A percentile compares a stretch with the other conserved stretches of the same genome.
Evolutionary conservation across 2,329 filamentous ascomycete species (phyloP).

Genomic region (Claviceps lovelessii): DNA sequence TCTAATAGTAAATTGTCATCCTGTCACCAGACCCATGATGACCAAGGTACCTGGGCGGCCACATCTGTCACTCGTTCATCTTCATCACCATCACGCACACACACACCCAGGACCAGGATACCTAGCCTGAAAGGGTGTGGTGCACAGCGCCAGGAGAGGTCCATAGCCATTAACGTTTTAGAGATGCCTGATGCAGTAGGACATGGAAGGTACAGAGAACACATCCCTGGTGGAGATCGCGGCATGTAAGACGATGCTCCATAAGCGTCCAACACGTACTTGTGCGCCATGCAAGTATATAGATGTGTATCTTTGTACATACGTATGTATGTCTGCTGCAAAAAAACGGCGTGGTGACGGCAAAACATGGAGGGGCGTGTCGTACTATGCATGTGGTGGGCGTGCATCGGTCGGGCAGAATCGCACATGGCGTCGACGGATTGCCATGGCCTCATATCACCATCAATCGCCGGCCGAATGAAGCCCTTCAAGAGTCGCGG

Average conservation of each 20-base stretch:
- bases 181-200: background rate
- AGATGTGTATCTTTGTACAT: too few species aligned
- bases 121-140: background rate
- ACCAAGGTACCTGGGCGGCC: background rate
- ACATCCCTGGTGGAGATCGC: background rate
- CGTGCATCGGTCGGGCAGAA: background rate
- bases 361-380: background rate
- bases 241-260: background rate
- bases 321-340: background rate
- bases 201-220: background rate
- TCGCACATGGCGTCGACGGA: background rate
- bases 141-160: background rate
- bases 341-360: background rate
- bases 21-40: background rate
- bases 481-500: background rate
- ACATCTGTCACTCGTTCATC: slow-evolving; percentile 4
- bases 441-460: background rate
- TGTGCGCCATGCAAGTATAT: background rate
- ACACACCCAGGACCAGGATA: background rate
- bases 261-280: background rate
- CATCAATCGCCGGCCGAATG: background rate
- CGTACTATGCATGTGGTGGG: background rate
- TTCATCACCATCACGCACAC: background rate
- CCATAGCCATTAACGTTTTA: background rate
- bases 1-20: slow-evolving; percentile 1